A percentile compares a stretch with the other conserved stretches of the same genome.
These are phyloP conservation scores for Cryptomeria japonica DNA, from an alignment of 75 land plant species.

Conservation along the genomic window DNA sequence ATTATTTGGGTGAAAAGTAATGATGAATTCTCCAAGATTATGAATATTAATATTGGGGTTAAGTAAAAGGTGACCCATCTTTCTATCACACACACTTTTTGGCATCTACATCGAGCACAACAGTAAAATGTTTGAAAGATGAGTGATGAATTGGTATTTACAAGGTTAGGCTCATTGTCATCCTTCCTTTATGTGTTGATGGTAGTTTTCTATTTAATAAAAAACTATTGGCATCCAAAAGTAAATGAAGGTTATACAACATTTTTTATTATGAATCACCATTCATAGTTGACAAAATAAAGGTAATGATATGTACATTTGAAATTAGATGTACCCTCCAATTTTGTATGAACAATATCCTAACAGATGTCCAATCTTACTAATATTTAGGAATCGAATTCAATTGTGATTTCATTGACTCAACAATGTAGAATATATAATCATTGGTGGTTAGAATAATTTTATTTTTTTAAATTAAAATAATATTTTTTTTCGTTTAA, in stretches of 20 bases:
- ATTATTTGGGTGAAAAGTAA: background rate
- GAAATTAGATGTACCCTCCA: background rate
- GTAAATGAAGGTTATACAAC: background rate
- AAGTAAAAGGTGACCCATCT: background rate
- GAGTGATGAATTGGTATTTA: background rate
- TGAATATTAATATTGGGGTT: background rate
- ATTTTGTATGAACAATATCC: background rate
- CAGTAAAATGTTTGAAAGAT: background rate
- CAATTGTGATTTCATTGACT: too few relatives aligned
- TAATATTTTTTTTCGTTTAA: too few relatives aligned
- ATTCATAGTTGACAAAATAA: background rate
- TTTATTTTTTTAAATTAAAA: too few relatives aligned
- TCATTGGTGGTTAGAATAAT: background rate
- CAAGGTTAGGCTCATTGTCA: background rate
- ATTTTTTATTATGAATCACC: background rate
- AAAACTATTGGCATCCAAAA: background rate
- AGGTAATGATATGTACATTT: background rate
- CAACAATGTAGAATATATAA: too few relatives aligned
- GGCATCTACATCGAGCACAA: too few relatives aligned
- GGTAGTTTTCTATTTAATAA: background rate
- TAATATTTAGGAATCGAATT: too few relatives aligned
- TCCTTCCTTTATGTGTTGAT: background rate
- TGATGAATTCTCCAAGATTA: background rate
- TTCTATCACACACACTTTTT: background rate
- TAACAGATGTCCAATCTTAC: background rate